Evolutionary conservation across 1,284 basidiomycete genomes (phyloP), one percentile per base, ranked within the genome.

Genomic region (Nidula niveotomentosa): DNA sequence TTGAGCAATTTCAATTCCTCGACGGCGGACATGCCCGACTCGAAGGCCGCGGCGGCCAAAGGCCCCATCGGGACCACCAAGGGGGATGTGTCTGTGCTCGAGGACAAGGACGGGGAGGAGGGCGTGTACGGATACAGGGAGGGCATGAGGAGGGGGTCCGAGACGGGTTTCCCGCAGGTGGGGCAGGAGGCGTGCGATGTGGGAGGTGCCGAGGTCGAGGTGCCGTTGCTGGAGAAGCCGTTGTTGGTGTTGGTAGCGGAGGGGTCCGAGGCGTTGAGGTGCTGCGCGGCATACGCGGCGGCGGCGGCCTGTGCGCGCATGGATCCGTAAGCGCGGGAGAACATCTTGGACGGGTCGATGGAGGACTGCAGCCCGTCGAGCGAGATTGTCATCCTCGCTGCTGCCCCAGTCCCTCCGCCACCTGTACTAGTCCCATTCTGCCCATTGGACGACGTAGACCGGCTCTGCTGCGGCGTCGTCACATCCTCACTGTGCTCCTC

Each of bases 1-100:
- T 94, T 93, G 53, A 96, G 80, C 50, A 94, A 71, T 62, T 84
- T 82, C 51, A 94, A 78, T 70, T 95, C 93, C 71, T 94, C 88
- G 34, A 89, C 83, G 1, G 88, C 86, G 56, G 78, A 80, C 76
- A 85, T 81, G 35, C 83, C 84, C 60, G 77, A 78, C 67, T 87
- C 85, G 58, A 79, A 82, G 1, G 81, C 81, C 8, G 83, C 84
- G n/a, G 77, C 76, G 8, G 79, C 79, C 49, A 85, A 73, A 3
- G 82, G 81, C 48, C 81, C 82, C 57, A 81, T 77, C 17, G 81
- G 80, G 13, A 83, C 73, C 53, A 80, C 76, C 46, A 78, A 72
- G 4, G 77, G 80, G 43, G 74, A 80, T 36, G 62, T 65, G n/a
- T n/a, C 13, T 9, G 9, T 5, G 48, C 34, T 49, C 10, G 10